These are phyloP conservation scores for Fraxinus floribunda DNA, from an alignment of 305 asterid species.

Conservation along the genomic window DNA sequence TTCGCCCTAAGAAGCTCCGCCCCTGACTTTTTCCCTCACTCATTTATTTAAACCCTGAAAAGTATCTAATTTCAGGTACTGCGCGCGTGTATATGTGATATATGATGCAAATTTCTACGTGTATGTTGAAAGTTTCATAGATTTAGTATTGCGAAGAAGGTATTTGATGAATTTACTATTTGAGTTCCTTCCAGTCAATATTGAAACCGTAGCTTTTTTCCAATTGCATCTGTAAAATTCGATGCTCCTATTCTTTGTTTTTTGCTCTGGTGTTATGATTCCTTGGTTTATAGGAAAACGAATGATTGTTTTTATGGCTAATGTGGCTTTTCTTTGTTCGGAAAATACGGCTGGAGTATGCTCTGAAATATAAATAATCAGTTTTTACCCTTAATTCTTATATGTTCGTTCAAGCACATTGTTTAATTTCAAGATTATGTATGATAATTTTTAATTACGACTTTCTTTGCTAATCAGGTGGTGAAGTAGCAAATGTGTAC, in stretches of 20 bases:
- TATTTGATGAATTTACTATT: not conserved
- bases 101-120: not conserved
- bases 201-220: not conserved
- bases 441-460: not conserved
- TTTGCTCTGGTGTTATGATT: not conserved
- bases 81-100: not conserved
- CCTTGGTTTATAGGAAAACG: not conserved
- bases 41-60: not conserved
- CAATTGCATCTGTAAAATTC: not conserved
- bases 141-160: not conserved
- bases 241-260: not conserved
- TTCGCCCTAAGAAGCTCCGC: not conserved
- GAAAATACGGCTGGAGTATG: not conserved
- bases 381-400: not conserved
- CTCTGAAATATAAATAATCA: not conserved
- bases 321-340: not conserved
- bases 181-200: not conserved
- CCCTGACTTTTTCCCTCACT: not conserved
- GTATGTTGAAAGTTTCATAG: not conserved
- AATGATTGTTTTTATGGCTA: not conserved
- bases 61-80: not conserved
- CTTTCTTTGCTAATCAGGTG: slow-evolving; percentile 24
- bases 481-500: slow-evolving; percentile 24
- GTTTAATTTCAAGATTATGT: not conserved
- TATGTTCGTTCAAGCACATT: not conserved